Percentiles rank a stretch among this genome's conserved stretches.
These are phyloP conservation scores for Solanum etuberosum DNA, from an alignment of 257 asterid genomes.

Conservation along the genomic window DNA sequence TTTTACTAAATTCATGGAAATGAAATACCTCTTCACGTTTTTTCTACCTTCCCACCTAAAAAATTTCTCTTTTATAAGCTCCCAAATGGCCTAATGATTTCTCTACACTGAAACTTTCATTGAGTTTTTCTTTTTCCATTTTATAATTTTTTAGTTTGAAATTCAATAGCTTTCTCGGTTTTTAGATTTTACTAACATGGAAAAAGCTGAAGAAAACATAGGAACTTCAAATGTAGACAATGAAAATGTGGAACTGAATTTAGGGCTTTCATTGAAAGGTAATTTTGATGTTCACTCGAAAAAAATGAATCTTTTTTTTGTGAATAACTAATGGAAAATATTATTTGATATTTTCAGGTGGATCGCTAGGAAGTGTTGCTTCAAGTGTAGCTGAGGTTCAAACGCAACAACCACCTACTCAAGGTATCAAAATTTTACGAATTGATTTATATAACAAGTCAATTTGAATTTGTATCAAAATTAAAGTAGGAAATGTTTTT, in stretches of 20 bases:
- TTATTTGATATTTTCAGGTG: conserved; percentile 14
- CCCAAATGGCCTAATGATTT: not conserved
- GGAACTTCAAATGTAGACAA: conserved; percentile 7
- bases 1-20: not conserved
- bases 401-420: conserved; percentile 8
- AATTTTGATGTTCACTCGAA: not conserved
- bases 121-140: not conserved
- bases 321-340: conserved; percentile 43
- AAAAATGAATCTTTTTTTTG: no score
- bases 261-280: conserved; percentile 26
- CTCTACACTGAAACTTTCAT: no score
- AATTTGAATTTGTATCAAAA: not conserved
- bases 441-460: not conserved
- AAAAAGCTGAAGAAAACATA: conserved; percentile 6
- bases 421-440: conserved; percentile 20
- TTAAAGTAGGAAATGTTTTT: not conserved
- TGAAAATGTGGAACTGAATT: conserved; percentile 19
- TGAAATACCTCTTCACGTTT: not conserved
- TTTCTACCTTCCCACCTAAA: not conserved
- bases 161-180: not conserved
- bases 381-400: conserved; percentile 35
- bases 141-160: no score
- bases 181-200: conserved; percentile 12
- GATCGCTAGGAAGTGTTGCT: conserved; percentile 37
- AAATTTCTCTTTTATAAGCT: not conserved